These are phyloP conservation scores for Fusarium chuoi DNA, from an alignment of 2,329 filamentous ascomycete species.

Conservation along the genomic window DNA sequence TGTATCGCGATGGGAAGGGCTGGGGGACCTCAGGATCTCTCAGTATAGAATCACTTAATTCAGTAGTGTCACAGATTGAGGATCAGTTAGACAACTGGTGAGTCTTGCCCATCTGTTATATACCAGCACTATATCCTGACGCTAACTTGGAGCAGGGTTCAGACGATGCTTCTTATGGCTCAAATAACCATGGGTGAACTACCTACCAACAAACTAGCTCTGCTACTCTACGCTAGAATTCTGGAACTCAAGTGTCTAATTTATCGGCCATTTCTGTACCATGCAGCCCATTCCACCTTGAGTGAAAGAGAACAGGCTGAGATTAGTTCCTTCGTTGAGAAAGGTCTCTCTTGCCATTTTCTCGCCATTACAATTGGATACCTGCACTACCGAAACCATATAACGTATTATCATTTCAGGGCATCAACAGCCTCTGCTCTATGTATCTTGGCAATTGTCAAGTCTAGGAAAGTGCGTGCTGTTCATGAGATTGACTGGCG, in stretches of 20 bases:
- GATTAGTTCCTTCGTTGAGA: neutral
- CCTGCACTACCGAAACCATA: neutral
- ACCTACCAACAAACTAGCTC: neutral
- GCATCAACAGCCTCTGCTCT: neutral
- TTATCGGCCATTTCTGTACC: neutral
- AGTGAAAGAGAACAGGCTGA: neutral
- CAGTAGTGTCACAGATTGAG: neutral
- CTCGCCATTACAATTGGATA: neutral
- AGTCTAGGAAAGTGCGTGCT: neutral
- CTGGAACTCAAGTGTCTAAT: neutral
- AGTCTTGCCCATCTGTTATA: neutral
- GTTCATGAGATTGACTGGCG: neutral
- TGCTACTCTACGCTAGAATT: neutral
- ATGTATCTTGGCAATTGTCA: neutral
- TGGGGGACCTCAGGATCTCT: neutral
- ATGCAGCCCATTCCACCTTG: neutral
- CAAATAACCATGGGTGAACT: neutral
- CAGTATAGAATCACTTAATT: neutral
- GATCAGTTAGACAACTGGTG: neutral
- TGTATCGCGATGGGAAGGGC: neutral
- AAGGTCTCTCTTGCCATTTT: neutral
- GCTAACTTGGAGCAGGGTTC: neutral
- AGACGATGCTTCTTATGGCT: neutral
- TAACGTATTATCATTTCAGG: neutral
- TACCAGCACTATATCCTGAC: rapidly evolving